Base-by-base conservation (phyloP, 1,284 basidiomycete species). In the Bondarzewia mesenterica region DNA sequence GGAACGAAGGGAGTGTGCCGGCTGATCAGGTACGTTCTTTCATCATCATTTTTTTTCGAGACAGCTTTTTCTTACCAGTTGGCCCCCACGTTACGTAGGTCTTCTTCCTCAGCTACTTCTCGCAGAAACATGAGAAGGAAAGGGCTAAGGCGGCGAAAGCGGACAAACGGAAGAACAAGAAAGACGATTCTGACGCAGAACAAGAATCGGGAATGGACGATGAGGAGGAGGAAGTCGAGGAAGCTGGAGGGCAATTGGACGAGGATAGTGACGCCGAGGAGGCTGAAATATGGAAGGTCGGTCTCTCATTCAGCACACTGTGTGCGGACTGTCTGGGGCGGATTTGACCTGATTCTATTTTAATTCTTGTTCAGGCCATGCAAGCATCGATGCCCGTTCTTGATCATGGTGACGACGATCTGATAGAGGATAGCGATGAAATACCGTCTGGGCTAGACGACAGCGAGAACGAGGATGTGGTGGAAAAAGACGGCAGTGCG, bases 251-350 rank as follows among this genome's bases (percentile, higher is more conserved):
- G 71, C 21, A 70, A 70, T 46, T 69, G 61, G 42, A 43, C 4
- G 42, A 64, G 66, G 58, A 70, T 25, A 76, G 68, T 52, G 80
- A 80, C 48, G 57, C 64, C 5, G 79, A 81, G 26, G 82, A 84
- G 56, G 78, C 67, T 7, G 87, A 86, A 60, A 79, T 93, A 32
- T 93, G 91, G 91, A 90, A 86, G 81, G 89, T 90, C 52, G 10
- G 18, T 8, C 14, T 21, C 35, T 27, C 3, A 25, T 42, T 32
- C 5, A 7, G 6, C 3, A 32, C n/a, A 2, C n/a, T n/a, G 29
- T 3, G 18, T 29, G 4, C 6, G 16, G 5, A 23, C 18, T n/a
- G 18, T 23, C 26, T 16, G 5, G 37, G 12, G 18, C 22, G 48
- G 21, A 27, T 27, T 48, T 10, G 37, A 46, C 8, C 47, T 38